A percentile compares a stretch with the other conserved stretches of the same genome.
These are phyloP conservation scores for Elsinoe fawcettii DNA, from an alignment of 2,329 filamentous ascomycete genomes.

Conservation along the genomic window DNA sequence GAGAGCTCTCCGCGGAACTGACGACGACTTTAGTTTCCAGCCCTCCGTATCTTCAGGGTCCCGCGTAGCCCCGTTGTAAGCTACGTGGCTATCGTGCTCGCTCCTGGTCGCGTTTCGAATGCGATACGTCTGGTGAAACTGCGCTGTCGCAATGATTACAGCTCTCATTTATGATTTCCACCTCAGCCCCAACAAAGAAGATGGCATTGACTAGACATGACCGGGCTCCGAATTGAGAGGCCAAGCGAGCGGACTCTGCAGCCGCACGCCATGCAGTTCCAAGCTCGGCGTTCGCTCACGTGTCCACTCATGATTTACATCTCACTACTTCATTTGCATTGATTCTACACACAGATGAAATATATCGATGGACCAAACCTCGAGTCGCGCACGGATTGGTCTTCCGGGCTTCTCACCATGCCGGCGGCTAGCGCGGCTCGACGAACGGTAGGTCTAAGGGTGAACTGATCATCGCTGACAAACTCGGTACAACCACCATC, in stretches of 20 bases:
- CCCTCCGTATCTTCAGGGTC: constrained; percentile 11
- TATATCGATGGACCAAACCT: background rate
- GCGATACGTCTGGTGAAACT: background rate
- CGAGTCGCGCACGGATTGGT: background rate
- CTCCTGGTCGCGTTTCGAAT: background rate
- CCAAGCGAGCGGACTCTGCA: too few species aligned
- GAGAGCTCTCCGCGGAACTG: background rate
- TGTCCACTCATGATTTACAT: too few species aligned
- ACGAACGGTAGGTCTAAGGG: background rate
- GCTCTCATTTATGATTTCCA: too few species aligned
- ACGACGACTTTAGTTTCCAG: constrained; percentile 3
- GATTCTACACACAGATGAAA: too few species aligned
- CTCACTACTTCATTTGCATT: too few species aligned
- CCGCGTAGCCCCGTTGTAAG: constrained; percentile 6
- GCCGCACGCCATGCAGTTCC: too few species aligned
- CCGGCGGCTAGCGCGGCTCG: constrained; percentile 5
- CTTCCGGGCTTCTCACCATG: background rate
- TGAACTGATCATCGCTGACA: background rate
- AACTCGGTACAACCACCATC: background rate
- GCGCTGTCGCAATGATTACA: too few species aligned
- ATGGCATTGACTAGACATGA: too few species aligned
- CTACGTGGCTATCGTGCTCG: background rate
- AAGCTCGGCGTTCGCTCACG: too few species aligned
- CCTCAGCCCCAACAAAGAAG: too few species aligned
- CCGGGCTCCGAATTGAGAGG: too few species aligned